Conservation (phyloP, 192 early-diverging fungal genomes). For the Rhizophagus sp. region DNA sequence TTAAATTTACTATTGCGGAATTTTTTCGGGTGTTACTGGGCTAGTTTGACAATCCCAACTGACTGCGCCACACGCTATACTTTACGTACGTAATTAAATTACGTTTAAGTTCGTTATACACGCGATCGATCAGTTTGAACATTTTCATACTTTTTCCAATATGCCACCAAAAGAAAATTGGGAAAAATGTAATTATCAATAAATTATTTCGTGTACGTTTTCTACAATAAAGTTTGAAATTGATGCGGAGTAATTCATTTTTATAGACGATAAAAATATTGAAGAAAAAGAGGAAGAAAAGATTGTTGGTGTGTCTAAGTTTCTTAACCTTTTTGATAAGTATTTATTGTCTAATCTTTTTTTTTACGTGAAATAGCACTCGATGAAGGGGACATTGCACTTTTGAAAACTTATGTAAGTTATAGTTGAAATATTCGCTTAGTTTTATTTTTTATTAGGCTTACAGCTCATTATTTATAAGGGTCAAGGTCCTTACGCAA, state of each 20-base stretch:
- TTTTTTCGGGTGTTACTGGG: too few species aligned
- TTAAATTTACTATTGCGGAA: too few species aligned
- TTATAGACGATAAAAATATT: conserved; percentile 72
- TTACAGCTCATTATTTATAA: conserved; percentile 33
- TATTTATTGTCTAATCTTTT: background rate
- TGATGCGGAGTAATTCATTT: background rate
- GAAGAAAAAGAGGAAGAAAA: conserved; percentile 83
- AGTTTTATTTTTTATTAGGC: background rate
- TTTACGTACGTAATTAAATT: background rate
- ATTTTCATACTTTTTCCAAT: conserved; percentile 23
- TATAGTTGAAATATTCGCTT: background rate
- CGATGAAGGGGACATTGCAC: conserved; percentile 89
- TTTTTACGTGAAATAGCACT: conserved; percentile 52
- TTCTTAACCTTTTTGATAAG: background rate
- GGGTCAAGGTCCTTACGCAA: conserved; percentile 98
- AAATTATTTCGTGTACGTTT: background rate
- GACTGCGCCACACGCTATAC: too few species aligned
- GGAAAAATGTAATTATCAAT: conserved; percentile 84
- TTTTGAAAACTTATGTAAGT: conserved; percentile 89
- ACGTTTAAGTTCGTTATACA: background rate
- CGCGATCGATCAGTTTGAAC: background rate
- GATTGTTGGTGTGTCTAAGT: conserved; percentile 65
- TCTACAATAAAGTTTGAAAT: background rate
- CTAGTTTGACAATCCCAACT: too few species aligned
- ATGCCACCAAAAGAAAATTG: conserved; percentile 93